Evolutionary conservation across 2,329 filamentous ascomycete genomes (phyloP), one percentile per base, ranked within the genome.

Genomic region (Neoarthrinium moseri): DNA sequence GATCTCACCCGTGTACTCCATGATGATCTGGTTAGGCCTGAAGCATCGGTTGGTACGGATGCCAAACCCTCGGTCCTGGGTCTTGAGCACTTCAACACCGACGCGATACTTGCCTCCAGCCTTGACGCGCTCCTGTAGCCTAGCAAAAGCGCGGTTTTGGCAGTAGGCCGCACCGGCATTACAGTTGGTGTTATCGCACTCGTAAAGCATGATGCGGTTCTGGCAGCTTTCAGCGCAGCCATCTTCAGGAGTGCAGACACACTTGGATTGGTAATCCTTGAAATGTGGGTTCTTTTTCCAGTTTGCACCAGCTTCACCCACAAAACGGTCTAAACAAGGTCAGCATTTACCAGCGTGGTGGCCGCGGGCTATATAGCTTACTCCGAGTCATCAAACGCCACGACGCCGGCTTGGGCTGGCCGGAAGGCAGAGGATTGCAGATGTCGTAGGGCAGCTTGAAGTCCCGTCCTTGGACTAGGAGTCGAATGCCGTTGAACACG

Each of bases 1-100:
- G 56, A 99, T 96, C 68, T 99, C 94, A 32, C 94, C 94, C 1
- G 91, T 92, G 62, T 99, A 99, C 62, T 99, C 94, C 71, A 97
- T 92, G 61, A 99, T 97, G 63, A 99, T 95, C 70, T 97, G 91
- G 59, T 92, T 84, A 1, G 91, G 82, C 47, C 85, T 77, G 64
- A 97, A 99, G 50, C 84, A 86, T 37, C 94, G 84, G 68, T 92
- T 96, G 62, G 88, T 89, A 50, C 94, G 86, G 40, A 99, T 90
- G 43, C 94, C 94, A 63, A 92, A 91, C 22, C 94, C 94, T 48
- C 91, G 84, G 67, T 95, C 88, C 17, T 74, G 70, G 1, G 94
- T 97, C 71, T 96, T 91, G 68, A 96, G 83, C 32, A 97, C 91
- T 65, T 99, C 94, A 7, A 99, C 91, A 37, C 94, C 94, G 49